phyloP scores from a whole-genome alignment of 352 stramenopile genomes.

The Ophiocytium majus region DNA sequence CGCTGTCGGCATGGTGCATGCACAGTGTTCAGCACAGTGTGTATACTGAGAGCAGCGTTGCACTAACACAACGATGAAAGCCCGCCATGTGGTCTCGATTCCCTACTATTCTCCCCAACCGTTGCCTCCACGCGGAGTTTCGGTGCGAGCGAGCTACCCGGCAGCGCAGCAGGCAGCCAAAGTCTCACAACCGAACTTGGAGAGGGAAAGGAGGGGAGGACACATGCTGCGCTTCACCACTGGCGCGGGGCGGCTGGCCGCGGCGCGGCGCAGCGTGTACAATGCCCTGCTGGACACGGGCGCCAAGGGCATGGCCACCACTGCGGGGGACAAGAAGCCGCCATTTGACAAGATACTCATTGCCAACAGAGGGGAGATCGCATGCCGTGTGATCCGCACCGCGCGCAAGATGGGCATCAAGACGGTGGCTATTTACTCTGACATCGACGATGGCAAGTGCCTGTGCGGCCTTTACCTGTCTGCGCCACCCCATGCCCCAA shows the following conservation, averaged over 20 bases:
- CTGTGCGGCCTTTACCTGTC: neutral
- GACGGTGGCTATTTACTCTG: slow-evolving; percentile 82
- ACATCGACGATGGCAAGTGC: slow-evolving; percentile 66
- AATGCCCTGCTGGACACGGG: neutral
- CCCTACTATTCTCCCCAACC: neutral
- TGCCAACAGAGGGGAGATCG: slow-evolving; percentile 79
- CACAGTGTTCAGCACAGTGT: neutral
- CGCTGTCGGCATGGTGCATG: too few species aligned
- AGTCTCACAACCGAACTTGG: neutral
- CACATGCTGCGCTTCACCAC: slow-evolving; percentile 9
- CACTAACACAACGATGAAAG: neutral
- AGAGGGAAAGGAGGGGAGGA: neutral
- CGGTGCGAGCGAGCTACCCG: too few species aligned
- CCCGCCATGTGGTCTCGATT: too few species aligned
- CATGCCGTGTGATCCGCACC: slow-evolving; percentile 72
- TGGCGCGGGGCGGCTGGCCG: neutral
- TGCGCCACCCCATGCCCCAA: neutral
- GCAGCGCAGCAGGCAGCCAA: neutral
- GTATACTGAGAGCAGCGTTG: too few species aligned
- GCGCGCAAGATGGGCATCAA: slow-evolving; percentile 78
- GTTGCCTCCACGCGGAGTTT: neutral
- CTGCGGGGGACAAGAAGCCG: neutral
- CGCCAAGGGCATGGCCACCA: neutral
- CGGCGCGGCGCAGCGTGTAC: neutral
- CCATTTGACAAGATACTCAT: slow-evolving; percentile 75